Evolutionary conservation across 306 rosid species (phyloP).

Genomic region (Corylus heterophylla): DNA sequence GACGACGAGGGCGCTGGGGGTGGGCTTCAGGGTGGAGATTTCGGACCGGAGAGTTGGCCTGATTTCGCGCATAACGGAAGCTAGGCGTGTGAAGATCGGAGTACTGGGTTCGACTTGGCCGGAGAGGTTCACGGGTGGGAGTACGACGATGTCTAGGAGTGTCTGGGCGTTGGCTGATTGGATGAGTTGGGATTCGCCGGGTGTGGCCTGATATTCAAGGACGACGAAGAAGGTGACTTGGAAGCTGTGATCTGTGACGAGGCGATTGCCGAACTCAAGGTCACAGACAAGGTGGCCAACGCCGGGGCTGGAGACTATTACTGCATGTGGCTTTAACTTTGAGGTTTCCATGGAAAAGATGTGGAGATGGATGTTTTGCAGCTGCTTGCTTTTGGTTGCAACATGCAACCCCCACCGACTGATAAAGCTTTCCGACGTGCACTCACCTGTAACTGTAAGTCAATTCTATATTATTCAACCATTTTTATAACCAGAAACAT

Average conservation of each 20-base stretch:
- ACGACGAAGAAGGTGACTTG: conserved; percentile 8
- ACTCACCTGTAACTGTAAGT: no score
- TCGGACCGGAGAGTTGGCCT: not conserved
- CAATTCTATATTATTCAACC: no score
- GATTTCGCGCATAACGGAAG: not conserved
- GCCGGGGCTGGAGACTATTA: not conserved
- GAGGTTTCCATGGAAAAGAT: not conserved
- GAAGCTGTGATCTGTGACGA: not conserved
- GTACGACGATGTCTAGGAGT: conserved; percentile 3
- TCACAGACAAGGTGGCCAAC: not conserved
- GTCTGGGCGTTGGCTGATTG: not conserved
- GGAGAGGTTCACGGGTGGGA: conserved; percentile 3
- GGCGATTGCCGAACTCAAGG: conserved; percentile 3
- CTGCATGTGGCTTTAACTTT: not conserved
- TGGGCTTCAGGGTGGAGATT: not conserved
- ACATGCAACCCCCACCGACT: no score
- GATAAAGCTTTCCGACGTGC: no score
- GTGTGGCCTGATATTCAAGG: not conserved
- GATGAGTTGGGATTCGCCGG: not conserved
- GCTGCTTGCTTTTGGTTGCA: no score
- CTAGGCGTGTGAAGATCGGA: not conserved
- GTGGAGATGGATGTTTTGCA: no score
- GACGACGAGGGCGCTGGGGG: not conserved
- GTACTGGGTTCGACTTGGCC: not conserved
- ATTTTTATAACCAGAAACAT: no score